phyloP scores from a whole-genome alignment of 352 stramenopile genomes.

The Globisporangium takayamanum region DNA sequence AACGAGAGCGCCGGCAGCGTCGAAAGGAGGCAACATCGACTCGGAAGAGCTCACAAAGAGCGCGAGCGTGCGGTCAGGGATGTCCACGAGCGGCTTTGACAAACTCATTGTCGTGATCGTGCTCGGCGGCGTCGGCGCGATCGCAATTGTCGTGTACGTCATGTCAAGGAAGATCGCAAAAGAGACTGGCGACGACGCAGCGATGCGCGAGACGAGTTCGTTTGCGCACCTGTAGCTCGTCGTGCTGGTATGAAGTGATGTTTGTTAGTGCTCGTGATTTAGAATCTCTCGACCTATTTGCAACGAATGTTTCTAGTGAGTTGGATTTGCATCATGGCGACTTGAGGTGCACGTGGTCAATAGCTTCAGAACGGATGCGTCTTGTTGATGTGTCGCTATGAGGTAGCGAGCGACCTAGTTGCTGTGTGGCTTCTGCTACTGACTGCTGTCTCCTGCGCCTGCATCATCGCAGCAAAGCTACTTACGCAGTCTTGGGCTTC shows the following conservation, averaged over 20 bases:
- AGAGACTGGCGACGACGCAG: conserved; percentile 34
- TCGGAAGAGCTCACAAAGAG: conserved; percentile 9
- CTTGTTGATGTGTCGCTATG: no score
- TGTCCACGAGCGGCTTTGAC: conserved; percentile 16
- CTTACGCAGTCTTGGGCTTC: conserved; percentile 68
- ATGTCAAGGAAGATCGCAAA: conserved; percentile 53
- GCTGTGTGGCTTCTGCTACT: neutral
- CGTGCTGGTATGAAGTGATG: neutral
- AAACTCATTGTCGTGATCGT: conserved; percentile 52
- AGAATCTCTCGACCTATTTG: no score
- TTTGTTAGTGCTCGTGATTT: no score
- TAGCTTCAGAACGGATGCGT: no score
- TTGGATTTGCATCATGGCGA: neutral
- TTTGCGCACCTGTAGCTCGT: conserved; percentile 2
- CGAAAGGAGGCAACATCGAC: neutral
- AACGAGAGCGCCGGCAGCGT: neutral
- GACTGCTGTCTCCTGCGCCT: neutral
- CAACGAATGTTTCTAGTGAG: neutral
- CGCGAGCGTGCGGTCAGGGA: conserved; percentile 11
- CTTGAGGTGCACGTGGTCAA: neutral
- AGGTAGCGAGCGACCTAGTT: no score
- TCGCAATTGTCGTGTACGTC: conserved; percentile 41
- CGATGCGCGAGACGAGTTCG: conserved; percentile 13
- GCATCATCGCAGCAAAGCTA: neutral
- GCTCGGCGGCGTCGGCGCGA: conserved; percentile 44